These are phyloP conservation scores for Babesia sp. DNA, from an alignment of 169 alveolate genomes.

Conservation along the genomic window DNA sequence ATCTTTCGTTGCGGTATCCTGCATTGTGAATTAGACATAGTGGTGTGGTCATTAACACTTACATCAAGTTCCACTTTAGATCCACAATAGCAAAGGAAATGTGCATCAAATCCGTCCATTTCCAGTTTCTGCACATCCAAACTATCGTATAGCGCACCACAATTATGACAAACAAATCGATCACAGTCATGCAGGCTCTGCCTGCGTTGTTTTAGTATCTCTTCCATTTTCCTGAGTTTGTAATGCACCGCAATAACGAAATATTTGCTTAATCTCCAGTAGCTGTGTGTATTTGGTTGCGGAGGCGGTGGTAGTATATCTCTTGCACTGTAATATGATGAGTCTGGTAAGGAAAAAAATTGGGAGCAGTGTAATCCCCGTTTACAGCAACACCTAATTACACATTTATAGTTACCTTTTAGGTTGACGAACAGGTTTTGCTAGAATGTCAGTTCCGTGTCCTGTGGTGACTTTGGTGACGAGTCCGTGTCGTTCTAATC, in stretches of 20 bases:
- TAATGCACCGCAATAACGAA: slow-evolving; percentile 69
- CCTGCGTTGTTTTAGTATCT: slow-evolving; percentile 58
- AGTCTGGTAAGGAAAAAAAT: too few relatives aligned
- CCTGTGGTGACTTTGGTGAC: slow-evolving; percentile 46
- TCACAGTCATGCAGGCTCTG: slow-evolving; percentile 63
- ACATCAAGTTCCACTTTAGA: slow-evolving; percentile 73
- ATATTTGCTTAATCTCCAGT: slow-evolving; percentile 69
- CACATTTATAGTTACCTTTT: slow-evolving; percentile 55
- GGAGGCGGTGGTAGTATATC: slow-evolving; percentile 38
- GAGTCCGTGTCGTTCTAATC: slow-evolving; percentile 64
- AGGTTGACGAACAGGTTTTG: slow-evolving; percentile 28
- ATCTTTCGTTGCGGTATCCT: slow-evolving; percentile 56
- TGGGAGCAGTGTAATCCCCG: too few relatives aligned
- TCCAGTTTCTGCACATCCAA: slow-evolving; percentile 74
- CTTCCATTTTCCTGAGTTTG: slow-evolving; percentile 70
- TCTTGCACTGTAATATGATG: slow-evolving; percentile 16
- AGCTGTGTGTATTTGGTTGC: slow-evolving; percentile 48
- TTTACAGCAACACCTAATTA: too few relatives aligned
- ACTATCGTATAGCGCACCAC: slow-evolving; percentile 68
- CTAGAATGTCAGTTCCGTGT: slow-evolving; percentile 15
- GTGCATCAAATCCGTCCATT: slow-evolving; percentile 75
- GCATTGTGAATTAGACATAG: not conserved
- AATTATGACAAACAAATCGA: slow-evolving; percentile 63
- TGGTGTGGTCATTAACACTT: not conserved
- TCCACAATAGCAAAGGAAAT: slow-evolving; percentile 74